A percentile compares a stretch with the other conserved stretches of the same genome.
Conservation (phyloP, 2,329 filamentous ascomycete species). For the Phialemoniopsis sp. region DNA sequence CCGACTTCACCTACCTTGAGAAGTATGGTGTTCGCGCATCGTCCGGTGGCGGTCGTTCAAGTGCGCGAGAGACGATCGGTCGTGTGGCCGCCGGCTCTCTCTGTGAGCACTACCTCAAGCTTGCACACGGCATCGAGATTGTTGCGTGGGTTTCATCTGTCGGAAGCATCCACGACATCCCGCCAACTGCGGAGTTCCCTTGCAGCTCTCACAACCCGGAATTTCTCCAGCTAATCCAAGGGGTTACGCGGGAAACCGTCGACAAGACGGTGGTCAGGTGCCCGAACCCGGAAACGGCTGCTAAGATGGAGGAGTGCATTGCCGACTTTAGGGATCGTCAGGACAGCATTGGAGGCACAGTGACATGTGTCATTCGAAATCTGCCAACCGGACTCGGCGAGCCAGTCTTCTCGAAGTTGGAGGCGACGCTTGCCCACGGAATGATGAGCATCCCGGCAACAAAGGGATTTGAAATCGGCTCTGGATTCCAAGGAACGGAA, state of each 20-base stretch:
- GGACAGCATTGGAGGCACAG: conserved; percentile 91
- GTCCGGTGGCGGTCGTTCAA: conserved; percentile 84
- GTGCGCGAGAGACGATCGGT: conserved; percentile 92
- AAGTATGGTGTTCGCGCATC: conserved; percentile 95
- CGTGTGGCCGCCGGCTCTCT: conserved; percentile 89
- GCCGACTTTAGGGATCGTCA: conserved; percentile 71
- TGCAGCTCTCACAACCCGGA: conserved; percentile 69
- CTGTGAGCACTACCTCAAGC: conserved; percentile 83
- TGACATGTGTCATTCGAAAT: conserved; percentile 90
- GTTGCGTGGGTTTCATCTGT: conserved; percentile 87
- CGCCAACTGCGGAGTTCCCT: conserved; percentile 64
- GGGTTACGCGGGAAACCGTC: conserved; percentile 70
- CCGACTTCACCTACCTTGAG: conserved; percentile 94
- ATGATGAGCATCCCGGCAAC: conserved; percentile 95
- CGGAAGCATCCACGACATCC: conserved; percentile 74
- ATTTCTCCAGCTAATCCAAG: conserved; percentile 71
- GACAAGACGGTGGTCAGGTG: conserved; percentile 90
- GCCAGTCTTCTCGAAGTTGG: conserved; percentile 92
- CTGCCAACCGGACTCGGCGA: conserved; percentile 83
- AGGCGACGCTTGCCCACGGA: conserved; percentile 85
- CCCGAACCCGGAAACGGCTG: conserved; percentile 61
- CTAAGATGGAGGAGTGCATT: conserved; percentile 75
- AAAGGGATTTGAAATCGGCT: conserved; percentile 94
- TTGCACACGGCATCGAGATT: conserved; percentile 84
- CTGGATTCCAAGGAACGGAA: conserved; percentile 83